Evolutionary conservation across 495 filamentous ascomycete genomes (phyloP).

Genomic region (Penicillium dipodomyicola): DNA sequence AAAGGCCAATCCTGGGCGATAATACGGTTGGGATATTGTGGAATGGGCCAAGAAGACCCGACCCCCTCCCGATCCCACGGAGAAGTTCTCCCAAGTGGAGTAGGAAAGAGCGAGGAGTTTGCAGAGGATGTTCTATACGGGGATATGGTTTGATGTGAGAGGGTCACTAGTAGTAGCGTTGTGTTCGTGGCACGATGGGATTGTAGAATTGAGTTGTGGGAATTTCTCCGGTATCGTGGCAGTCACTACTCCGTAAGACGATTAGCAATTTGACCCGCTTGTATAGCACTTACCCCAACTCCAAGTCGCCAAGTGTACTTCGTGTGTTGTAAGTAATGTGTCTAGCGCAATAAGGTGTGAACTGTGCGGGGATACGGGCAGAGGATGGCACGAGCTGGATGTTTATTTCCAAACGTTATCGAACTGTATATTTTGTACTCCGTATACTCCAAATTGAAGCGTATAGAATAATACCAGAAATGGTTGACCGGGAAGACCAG

Average conservation of each 20-base stretch:
- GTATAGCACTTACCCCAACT: constrained; percentile 1
- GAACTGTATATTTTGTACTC: background rate
- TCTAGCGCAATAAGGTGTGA: constrained; percentile 30
- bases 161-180: background rate
- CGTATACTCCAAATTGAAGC: background rate
- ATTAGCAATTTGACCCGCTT: constrained; percentile 9
- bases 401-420: background rate
- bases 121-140: background rate
- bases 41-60: constrained; percentile 9
- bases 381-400: constrained; percentile 14
- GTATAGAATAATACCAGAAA: background rate
- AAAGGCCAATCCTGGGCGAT: background rate
- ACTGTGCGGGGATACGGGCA: constrained; percentile 24
- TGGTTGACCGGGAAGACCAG: constrained; percentile 29
- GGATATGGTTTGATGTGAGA: background rate
- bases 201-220: background rate
- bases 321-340: too few species aligned
- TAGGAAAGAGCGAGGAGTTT: background rate
- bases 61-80: background rate
- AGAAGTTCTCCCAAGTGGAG: constrained; percentile 1
- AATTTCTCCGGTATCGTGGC: constrained; percentile 9
- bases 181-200: constrained; percentile 8
- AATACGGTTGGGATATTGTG: constrained; percentile 12
- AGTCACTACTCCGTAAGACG: constrained; percentile 5
- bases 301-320: constrained; percentile 4